Evolutionary conservation across 352 stramenopile genomes (phyloP), one percentile per base, ranked within the genome.

Genomic region (Globisporangium alternatum): DNA sequence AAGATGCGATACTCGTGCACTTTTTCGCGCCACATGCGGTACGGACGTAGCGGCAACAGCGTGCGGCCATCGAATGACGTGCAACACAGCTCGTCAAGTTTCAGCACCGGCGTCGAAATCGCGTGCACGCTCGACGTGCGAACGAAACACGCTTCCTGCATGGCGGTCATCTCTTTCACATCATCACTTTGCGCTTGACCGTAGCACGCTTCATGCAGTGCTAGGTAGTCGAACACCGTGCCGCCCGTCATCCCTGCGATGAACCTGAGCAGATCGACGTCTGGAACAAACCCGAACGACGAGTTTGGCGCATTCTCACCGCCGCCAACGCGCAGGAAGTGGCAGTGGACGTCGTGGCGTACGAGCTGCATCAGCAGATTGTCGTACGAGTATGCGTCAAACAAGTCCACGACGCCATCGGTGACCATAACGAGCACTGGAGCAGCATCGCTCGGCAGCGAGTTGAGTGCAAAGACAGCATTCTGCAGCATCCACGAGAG

Each of bases 1-100:
- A 90, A 80, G 51, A 96, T 95, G 7, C 86, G 83, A 66, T 95
- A 96, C 62, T 96, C 88, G 57, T 95, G 86, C 22, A 96, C 81
- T 22, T 95, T 95, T 68, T 96, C 78, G 30, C 88, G 88, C 80
- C 86, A 96, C 79, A 96, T 81, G 1, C 84, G 83, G 60, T 95
- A 94, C 3, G 88, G 86, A 41, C 81, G 83, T 43, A 95, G 65
- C 9, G 86, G 79, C 39, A 90, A 63, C 31, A 91, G 69, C 10
- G 80, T 89, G 13, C 52, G 68, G 6, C 77, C 77, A 52, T 93
- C 83, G 59, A 89, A 93, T 19, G 82, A 88, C 21, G 83, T 84
- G 59, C 76, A 91, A 64, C 84, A 83, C 51, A 83, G 77, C 39
- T 84, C 75, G 45, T 91, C 75, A 17, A 95, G 60, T 54, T 86